Percentiles rank a stretch among this genome's conserved stretches.
phyloP scores from a whole-genome alignment of 2,329 filamentous ascomycete genomes.

The Colletotrichum australisinense region DNA sequence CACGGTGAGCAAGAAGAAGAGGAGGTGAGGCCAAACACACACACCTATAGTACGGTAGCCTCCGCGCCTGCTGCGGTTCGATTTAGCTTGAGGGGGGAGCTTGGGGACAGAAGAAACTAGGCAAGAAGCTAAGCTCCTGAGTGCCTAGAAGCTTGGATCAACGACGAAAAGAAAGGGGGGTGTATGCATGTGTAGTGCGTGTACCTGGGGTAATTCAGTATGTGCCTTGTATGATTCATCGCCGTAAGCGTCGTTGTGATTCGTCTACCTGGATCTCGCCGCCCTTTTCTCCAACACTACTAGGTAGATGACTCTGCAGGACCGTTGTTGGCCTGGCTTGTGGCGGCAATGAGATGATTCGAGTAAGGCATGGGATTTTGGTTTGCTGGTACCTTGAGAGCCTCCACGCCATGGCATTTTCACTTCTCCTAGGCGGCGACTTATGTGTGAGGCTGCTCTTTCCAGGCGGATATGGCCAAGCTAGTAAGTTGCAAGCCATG shows the following conservation, averaged over 20 bases:
- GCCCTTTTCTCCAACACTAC: too few species aligned
- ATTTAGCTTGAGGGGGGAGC: neutral
- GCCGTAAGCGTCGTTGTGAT: neutral
- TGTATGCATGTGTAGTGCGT: neutral
- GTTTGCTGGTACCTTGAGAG: too few species aligned
- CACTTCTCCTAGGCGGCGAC: too few species aligned
- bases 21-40: neutral
- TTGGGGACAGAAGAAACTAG: neutral
- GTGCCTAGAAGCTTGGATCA: too few species aligned
- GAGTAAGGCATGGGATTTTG: too few species aligned
- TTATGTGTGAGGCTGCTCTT: too few species aligned
- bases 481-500: too few species aligned
- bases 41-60: neutral
- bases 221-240: neutral
- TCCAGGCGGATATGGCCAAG: too few species aligned
- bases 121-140: neutral
- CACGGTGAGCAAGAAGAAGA: neutral
- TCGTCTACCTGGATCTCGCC: neutral
- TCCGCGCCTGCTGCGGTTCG: neutral
- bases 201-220: neutral
- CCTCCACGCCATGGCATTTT: too few species aligned
- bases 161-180: neutral
- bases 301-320: too few species aligned
- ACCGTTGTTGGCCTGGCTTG: too few species aligned
- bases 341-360: too few species aligned